Conservation (phyloP, 75 land plant species). For the Pseudotsuga menziesii region DNA sequence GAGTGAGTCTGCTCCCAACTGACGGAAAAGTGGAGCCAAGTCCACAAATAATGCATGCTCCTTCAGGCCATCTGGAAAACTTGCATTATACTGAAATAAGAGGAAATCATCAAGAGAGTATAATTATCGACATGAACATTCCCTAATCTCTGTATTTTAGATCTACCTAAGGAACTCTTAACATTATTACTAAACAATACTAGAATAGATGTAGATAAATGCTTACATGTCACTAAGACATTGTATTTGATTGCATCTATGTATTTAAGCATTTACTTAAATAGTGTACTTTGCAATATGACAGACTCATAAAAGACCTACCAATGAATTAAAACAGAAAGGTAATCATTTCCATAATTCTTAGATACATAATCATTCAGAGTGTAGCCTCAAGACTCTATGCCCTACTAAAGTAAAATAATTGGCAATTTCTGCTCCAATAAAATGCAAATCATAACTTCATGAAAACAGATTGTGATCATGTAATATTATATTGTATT, state of each 20-base stretch:
- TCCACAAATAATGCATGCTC: slow-evolving; percentile 68
- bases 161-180: not conserved
- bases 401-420: not conserved
- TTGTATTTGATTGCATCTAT: no score
- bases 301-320: not conserved
- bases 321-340: not conserved
- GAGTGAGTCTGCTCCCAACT: slow-evolving; percentile 56
- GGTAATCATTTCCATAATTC: not conserved
- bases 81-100: slow-evolving; percentile 53
- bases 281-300: not conserved
- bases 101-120: not conserved
- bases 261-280: no score
- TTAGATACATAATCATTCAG: not conserved
- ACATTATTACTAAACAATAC: no score
- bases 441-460: not conserved
- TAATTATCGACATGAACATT: not conserved
- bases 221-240: no score
- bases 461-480: not conserved
- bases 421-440: not conserved
- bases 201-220: no score
- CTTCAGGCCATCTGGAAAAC: slow-evolving; percentile 58
- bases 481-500: not conserved
- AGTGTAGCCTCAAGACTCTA: not conserved
- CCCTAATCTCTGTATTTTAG: not conserved
- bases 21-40: slow-evolving; percentile 60